Conservation (phyloP, 495 filamentous ascomycete genomes). For the Neurospora tetraspora region DNA sequence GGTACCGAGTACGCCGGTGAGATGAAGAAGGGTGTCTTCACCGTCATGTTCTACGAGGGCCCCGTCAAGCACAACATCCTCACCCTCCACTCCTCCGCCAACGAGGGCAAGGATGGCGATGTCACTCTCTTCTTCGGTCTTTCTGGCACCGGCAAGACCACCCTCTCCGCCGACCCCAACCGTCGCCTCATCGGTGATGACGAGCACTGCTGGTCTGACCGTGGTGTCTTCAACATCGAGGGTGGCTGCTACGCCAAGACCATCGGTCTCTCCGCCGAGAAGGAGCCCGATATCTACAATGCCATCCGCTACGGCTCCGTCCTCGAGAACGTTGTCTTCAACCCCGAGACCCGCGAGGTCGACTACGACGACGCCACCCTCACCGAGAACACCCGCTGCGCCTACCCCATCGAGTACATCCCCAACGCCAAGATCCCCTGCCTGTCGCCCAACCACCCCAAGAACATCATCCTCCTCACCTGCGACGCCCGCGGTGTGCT, state of each 20-base stretch:
- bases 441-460: slow-evolving; percentile 73
- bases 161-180: slow-evolving; percentile 92
- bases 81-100: slow-evolving; percentile 95
- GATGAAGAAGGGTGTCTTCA: slow-evolving; percentile 99
- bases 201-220: slow-evolving; percentile 99
- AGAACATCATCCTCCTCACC: slow-evolving; percentile 95
- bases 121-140: slow-evolving; percentile 99
- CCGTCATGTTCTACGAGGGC: slow-evolving; percentile 99
- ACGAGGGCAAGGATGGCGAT: slow-evolving; percentile 82
- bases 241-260: slow-evolving; percentile 99
- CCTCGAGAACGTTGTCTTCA: slow-evolving; percentile 97
- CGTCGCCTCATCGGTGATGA: slow-evolving; percentile 95
- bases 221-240: slow-evolving; percentile 98
- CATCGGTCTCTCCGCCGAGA: slow-evolving; percentile 94
- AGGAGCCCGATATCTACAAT: slow-evolving; percentile 96
- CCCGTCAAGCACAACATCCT: slow-evolving; percentile 98
- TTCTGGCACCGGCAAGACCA: slow-evolving; percentile 97
- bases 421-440: slow-evolving; percentile 98
- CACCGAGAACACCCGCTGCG: slow-evolving; percentile 96
- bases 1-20: slow-evolving; percentile 98
- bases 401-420: slow-evolving; percentile 99
- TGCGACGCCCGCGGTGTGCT: slow-evolving; percentile 97
- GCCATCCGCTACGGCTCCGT: slow-evolving; percentile 96
- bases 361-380: slow-evolving; percentile 92
- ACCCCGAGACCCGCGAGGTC: slow-evolving; percentile 77